phyloP scores from a whole-genome alignment of 2,329 filamentous ascomycete species.

The Truncatella angustata region DNA sequence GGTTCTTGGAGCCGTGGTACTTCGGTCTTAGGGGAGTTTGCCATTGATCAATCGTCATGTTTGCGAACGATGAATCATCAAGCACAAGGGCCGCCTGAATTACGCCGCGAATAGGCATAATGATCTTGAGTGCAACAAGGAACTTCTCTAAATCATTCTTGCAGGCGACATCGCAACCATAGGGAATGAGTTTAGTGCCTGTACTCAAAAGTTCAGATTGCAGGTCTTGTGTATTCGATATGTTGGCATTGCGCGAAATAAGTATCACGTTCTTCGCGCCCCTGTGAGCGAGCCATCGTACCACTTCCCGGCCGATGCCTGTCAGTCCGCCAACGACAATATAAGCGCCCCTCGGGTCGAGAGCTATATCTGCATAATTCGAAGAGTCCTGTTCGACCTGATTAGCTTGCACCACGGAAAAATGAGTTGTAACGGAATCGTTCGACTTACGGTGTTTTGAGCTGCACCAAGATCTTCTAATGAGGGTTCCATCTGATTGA shows the following conservation, averaged over 20 bases:
- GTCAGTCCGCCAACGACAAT: constrained; percentile 27
- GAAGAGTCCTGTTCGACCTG: neutral
- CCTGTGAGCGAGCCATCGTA: constrained; percentile 19
- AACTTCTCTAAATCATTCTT: neutral
- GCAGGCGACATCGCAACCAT: neutral
- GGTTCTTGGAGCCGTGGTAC: constrained; percentile 13
- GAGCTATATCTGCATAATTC: neutral
- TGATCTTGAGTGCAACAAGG: neutral
- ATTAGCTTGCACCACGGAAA: too few species aligned
- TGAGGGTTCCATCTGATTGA: neutral
- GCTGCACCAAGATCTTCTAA: neutral
- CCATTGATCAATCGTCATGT: constrained; percentile 11
- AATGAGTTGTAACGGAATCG: too few species aligned
- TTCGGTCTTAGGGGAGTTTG: constrained; percentile 3
- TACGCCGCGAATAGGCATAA: constrained; percentile 6
- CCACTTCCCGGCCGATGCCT: constrained; percentile 22
- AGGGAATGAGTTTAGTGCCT: neutral
- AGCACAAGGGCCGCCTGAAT: constrained; percentile 1
- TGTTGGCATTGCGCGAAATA: constrained; percentile 14
- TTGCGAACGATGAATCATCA: constrained; percentile 7
- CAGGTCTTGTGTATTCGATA: constrained; percentile 7
- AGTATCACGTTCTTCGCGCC: constrained; percentile 19
- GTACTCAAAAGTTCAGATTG: neutral
- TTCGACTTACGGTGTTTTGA: neutral
- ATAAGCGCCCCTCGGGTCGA: constrained; percentile 19